Conservation (phyloP, 345 rosid genomes). For the Chamaenerion angustifolium region DNA sequence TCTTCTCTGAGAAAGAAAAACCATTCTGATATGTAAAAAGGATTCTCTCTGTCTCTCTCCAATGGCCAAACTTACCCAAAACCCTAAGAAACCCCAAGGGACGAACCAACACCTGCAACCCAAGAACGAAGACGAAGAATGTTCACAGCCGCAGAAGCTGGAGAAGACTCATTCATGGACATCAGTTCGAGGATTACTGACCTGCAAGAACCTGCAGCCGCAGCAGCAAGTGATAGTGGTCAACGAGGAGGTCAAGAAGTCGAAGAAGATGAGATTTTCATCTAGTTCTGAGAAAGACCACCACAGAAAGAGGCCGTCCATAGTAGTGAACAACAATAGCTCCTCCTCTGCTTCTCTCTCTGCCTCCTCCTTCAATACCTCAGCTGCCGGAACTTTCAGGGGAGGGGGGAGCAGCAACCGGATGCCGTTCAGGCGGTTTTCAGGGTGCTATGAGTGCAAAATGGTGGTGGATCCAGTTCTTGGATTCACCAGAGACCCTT, state of each 20-base stretch:
- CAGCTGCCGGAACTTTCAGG: neutral
- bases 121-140: neutral
- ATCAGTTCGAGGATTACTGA: slow-evolving; percentile 2
- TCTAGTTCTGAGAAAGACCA: neutral
- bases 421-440: slow-evolving; percentile 9
- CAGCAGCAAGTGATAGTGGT: slow-evolving; percentile 6
- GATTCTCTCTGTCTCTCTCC: too few relatives aligned
- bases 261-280: slow-evolving; percentile 5
- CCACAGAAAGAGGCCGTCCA: slow-evolving; percentile 6
- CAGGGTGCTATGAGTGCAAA: slow-evolving; percentile 13
- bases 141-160: slow-evolving; percentile 1
- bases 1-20: too few relatives aligned
- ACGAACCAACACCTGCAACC: too few relatives aligned
- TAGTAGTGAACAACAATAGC: too few relatives aligned
- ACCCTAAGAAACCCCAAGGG: too few relatives aligned
- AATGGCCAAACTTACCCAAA: too few relatives aligned
- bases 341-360: neutral
- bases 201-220: slow-evolving; percentile 6
- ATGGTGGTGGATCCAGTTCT: slow-evolving; percentile 12
- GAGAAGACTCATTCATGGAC: slow-evolving; percentile 5
- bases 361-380: slow-evolving; percentile 2
- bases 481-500: slow-evolving; percentile 9
- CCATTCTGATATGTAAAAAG: too few relatives aligned
- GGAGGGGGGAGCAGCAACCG: slow-evolving; percentile 5
- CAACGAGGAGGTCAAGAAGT: slow-evolving; percentile 2